These are phyloP conservation scores for Puccinia novopanici DNA, from an alignment of 1,284 basidiomycete species.

Conservation along the genomic window DNA sequence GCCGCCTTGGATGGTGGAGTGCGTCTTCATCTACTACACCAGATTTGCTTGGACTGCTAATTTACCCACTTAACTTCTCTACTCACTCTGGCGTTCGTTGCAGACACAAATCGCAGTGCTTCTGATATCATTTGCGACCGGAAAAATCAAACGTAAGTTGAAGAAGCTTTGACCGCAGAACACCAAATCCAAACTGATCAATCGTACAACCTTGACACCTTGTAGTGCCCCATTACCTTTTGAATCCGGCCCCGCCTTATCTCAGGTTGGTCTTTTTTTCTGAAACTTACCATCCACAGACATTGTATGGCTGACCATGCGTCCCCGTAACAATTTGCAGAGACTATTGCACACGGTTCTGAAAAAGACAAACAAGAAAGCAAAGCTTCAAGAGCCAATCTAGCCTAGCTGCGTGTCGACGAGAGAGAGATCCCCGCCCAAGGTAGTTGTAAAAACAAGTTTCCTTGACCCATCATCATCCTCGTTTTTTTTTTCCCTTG, in stretches of 20 bases:
- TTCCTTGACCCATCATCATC: too few relatives aligned
- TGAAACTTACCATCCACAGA: too few relatives aligned
- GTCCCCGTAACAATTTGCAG: not conserved
- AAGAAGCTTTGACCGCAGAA: not conserved
- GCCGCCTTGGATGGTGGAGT: constrained; percentile 51
- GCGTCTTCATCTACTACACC: not conserved
- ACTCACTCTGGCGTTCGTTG: not conserved
- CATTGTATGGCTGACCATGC: too few relatives aligned
- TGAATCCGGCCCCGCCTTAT: constrained; percentile 2
- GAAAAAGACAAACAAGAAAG: not conserved
- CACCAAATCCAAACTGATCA: not conserved
- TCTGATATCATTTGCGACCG: constrained; percentile 45
- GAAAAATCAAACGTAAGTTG: constrained; percentile 44
- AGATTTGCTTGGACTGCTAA: not conserved
- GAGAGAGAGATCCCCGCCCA: too few relatives aligned
- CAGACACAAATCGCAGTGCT: constrained; percentile 50
- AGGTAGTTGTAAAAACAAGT: too few relatives aligned
- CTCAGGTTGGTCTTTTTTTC: not conserved
- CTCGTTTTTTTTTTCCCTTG: too few relatives aligned
- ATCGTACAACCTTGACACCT: not conserved
- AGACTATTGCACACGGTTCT: constrained; percentile 11
- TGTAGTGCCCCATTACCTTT: constrained; percentile 1
- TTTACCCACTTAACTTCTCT: not conserved
- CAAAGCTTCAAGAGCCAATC: not conserved
- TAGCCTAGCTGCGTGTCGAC: too few relatives aligned